Base-by-base conservation (phyloP, 768 basidiomycete species). In the Chiua virens region DNA sequence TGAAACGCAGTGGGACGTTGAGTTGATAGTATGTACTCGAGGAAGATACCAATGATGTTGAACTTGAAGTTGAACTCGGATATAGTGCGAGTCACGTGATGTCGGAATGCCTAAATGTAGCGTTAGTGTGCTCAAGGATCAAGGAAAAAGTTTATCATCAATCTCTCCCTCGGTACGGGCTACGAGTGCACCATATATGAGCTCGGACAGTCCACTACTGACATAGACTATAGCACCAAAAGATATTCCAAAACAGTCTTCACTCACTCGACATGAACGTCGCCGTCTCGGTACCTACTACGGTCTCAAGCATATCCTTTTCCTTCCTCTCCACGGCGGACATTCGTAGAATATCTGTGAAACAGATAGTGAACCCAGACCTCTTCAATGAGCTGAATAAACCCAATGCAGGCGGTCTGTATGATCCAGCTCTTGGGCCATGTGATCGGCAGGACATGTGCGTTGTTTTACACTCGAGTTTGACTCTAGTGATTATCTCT, bases 391-490 rank as follows among this genome's bases (percentile, higher is more conserved):
- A 96, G 68, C 74, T 98, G 34, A 94, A 95, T 68, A 75, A 89
- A 59, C 97, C 97, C 3, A 98, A 91, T 61, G 75, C 81, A 49
- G 93, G 92, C 22, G 96, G 94, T 50, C 76, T 99, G 40, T 99
- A 99, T 62, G 97, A 99, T 72, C 90, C 94, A 37, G 87, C 92
- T 22, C 83, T 98, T 36, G 97, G 97, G 3, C 97, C 97, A 37
- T 86, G 83, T 65, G 86, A 88, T 59, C 82, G 81, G 50, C 83
- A 88, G 49, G 97, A 98, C 68, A 86, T 99, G 96, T 98, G 57
- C 55, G 93, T 82, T 22, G 42, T 35, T 50, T 13, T 37, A 38
- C 34, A 50, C 30, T 49, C 25, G 27, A 27, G 42, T 44, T 41
- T 42, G 10, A 39, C 23, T 23, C 38, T 49, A 35, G 8, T 48